A percentile compares a stretch with the other conserved stretches of the same genome.
Evolutionary conservation across 2,329 filamentous ascomycete species (phyloP).

Genomic region (Neophaeococcomyces aloes): DNA sequence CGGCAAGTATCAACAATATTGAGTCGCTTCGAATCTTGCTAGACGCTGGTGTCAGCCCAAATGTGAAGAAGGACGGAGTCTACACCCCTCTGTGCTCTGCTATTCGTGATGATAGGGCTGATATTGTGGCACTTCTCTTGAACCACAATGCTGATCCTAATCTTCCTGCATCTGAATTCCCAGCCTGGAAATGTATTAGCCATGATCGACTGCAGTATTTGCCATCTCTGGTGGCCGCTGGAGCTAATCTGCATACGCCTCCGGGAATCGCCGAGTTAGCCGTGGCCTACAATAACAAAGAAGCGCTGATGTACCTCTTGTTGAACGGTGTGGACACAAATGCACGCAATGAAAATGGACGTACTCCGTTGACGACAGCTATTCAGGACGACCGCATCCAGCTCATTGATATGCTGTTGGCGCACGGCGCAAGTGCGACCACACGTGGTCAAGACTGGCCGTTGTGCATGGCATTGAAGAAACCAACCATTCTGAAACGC

Average conservation of each 20-base stretch:
- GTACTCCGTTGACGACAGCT: slow-evolving; percentile 55
- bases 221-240: slow-evolving; percentile 49
- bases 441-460: slow-evolving; percentile 60
- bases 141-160: slow-evolving; percentile 43
- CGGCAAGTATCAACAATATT: slow-evolving; percentile 52
- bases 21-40: slow-evolving; percentile 50
- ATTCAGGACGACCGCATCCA: slow-evolving; percentile 51
- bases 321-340: slow-evolving; percentile 52
- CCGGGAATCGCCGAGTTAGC: slow-evolving; percentile 58
- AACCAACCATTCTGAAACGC: slow-evolving; percentile 49
- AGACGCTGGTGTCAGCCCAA: slow-evolving; percentile 49
- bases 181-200: slow-evolving; percentile 58
- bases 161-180: slow-evolving; percentile 51
- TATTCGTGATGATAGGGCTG: slow-evolving; percentile 54
- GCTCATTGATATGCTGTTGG: slow-evolving; percentile 49
- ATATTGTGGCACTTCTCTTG: slow-evolving; percentile 52
- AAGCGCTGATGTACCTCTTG: slow-evolving; percentile 51
- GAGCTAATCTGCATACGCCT: slow-evolving; percentile 48
- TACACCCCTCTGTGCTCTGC: slow-evolving; percentile 59
- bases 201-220: slow-evolving; percentile 54
- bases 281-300: slow-evolving; percentile 50
- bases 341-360: slow-evolving; percentile 46
- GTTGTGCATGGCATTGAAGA: slow-evolving; percentile 55
- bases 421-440: slow-evolving; percentile 50
- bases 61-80: slow-evolving; percentile 53